Evolutionary conservation across 208 protist genomes (phyloP), one percentile per base, ranked within the genome.

Genomic region (Blechomonas ayalai): DNA sequence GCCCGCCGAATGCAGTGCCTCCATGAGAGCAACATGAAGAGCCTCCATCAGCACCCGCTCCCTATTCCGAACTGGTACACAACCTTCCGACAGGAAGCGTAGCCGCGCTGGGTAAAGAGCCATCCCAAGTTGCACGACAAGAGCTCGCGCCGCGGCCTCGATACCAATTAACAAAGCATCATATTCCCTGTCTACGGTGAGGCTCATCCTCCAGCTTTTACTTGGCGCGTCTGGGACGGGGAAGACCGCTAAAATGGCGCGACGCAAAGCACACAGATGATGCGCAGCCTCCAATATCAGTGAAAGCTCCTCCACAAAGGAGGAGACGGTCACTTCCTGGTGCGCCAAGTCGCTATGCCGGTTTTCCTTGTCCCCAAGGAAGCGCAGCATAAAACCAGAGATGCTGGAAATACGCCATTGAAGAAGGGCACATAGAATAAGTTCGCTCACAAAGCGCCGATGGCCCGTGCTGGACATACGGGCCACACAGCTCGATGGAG

Each of bases 111-210:
- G 58, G 18, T 78, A 32, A 16, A 57, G 29, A 10, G 50, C 39
- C 9, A 34, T 46, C 13, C 70, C 65, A 1, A 72, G 49, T 34
- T 72, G 70, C 43, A 63, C 60, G 0, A 55, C 36, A 39, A 83
- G 48, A 13, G 59, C 69, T 1, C 67, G 43, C 28, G 63, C 47
- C 5, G 57, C 60, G 0, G 70, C 50, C 34, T 75, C 61, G 25
- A 55, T 18, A 18, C 56, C 56, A 23, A 50, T 29, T 9, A 23
- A 9, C 4, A 68, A 22, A 24, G 61, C 43, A 20, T 16, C 22
- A 12, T 32, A 42, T 9, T 22, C 31, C 13, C 12, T n/a, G 3
- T 13, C 31, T 13, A 20, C 42, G 7, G 3, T 12, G 9, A 25
- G 38, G 31, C 20, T 27, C 48, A 22, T 63, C 51, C 53, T 49